Percentiles rank a stretch among this genome's conserved stretches.
Evolutionary conservation across 2,329 filamentous ascomycete genomes (phyloP).

Genomic region (Helicocarpus griseus): DNA sequence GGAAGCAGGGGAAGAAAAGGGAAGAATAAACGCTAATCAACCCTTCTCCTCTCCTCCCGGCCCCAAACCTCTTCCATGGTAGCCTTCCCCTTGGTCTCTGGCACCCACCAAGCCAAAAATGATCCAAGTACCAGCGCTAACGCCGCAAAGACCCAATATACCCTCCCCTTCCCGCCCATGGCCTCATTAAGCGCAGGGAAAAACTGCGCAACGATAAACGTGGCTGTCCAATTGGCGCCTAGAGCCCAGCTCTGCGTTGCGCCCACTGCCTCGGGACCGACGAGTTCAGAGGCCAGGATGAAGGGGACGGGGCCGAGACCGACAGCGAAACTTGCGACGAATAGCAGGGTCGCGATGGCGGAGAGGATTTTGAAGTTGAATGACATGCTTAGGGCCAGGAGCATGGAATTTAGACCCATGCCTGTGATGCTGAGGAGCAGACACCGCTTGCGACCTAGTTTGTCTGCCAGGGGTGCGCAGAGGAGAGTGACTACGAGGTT

Average conservation of each 20-base stretch:
- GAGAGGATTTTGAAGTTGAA: slow-evolving; percentile 64
- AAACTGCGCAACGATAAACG: slow-evolving; percentile 87
- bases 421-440: slow-evolving; percentile 73
- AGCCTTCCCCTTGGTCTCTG: slow-evolving; percentile 80
- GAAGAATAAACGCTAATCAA: slow-evolving; percentile 18
- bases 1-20: neutral
- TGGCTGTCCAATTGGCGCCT: slow-evolving; percentile 79
- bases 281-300: slow-evolving; percentile 83
- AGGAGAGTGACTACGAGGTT: slow-evolving; percentile 75
- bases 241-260: slow-evolving; percentile 84
- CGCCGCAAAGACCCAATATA: slow-evolving; percentile 84
- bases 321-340: slow-evolving; percentile 82
- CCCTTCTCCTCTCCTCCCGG: slow-evolving; percentile 33
- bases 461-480: slow-evolving; percentile 78
- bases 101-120: slow-evolving; percentile 67
- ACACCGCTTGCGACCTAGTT: slow-evolving; percentile 76
- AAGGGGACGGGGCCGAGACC: slow-evolving; percentile 92
- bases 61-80: slow-evolving; percentile 89
- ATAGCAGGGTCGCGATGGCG: slow-evolving; percentile 69
- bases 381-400: slow-evolving; percentile 72
- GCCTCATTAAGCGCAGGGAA: slow-evolving; percentile 78
- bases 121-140: slow-evolving; percentile 58
- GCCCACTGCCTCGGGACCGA: slow-evolving; percentile 80
- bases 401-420: slow-evolving; percentile 68
- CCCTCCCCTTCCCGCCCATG: slow-evolving; percentile 68